A percentile compares a stretch with the other conserved stretches of the same genome.
Conservation (phyloP, 2,329 filamentous ascomycete genomes). For the Penicillium sp. region DNA sequence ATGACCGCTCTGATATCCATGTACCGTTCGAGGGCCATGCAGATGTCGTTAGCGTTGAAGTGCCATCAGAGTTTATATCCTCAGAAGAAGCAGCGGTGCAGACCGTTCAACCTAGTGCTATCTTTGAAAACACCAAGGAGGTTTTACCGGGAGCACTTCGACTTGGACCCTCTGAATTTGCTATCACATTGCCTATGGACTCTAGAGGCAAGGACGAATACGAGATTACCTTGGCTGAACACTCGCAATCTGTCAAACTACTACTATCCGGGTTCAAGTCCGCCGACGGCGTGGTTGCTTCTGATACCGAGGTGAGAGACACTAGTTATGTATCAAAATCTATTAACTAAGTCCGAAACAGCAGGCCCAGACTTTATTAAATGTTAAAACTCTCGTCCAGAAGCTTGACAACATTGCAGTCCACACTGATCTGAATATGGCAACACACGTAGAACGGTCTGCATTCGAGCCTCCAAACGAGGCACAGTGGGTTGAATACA, state of each 20-base stretch:
- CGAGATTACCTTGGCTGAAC: conserved; percentile 28
- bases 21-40: conserved; percentile 18
- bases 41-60: conserved; percentile 22
- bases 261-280: conserved; percentile 24
- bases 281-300: conserved; percentile 11
- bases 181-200: conserved; percentile 41
- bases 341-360: conserved; percentile 13
- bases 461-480: conserved; percentile 33
- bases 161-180: conserved; percentile 38
- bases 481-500: conserved; percentile 45
- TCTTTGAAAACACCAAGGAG: conserved; percentile 26
- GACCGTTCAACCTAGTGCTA: conserved; percentile 36
- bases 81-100: conserved; percentile 22
- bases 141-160: conserved; percentile 28
- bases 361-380: conserved; percentile 24
- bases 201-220: conserved; percentile 42
- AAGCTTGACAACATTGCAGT: conserved; percentile 40
- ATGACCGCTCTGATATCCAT: conserved; percentile 14
- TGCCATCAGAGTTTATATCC: conserved; percentile 26
- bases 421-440: conserved; percentile 43
- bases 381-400: conserved; percentile 32
- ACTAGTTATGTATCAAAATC: not conserved
- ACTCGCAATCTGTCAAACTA: conserved; percentile 26
- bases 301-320: conserved; percentile 25
- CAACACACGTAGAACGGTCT: conserved; percentile 32